Base-by-base conservation (phyloP, 306 rosid genomes). In the Cucurbita pepo region DNA sequence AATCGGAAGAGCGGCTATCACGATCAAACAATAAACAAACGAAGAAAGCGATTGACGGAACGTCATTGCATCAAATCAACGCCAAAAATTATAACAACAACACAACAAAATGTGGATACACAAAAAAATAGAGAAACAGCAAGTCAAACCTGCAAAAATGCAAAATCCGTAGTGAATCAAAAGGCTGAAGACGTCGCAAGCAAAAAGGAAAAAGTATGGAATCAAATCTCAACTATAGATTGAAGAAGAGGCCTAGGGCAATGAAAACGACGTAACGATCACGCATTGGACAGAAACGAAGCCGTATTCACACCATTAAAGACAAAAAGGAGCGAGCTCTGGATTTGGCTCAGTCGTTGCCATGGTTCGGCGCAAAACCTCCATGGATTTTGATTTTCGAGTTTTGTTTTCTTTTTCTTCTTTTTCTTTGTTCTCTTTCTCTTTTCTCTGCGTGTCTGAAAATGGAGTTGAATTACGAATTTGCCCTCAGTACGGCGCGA, bases 31-130 rank as follows among this genome's bases (percentile, higher is more conserved):
- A 30, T 18, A 76, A 51, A 56, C 18, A 25, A 48, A 60, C 34
- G 51, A 54, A 44, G 44, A 60, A 56, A 16, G 21, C 19, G 44
- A 73, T 43, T 36, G 19, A 40, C 21, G 53, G 59, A 50, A 75
- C 38, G 15, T 11, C 77, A 75, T 45, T 61, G 55, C 50, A 21
- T 75, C 77, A 41, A 58, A 58, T 51, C 55, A 37, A 55, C 19
- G 4, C 6, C 14, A 8, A 16, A 37, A 69, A 50, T 13, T 37
- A 41, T 9, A 58, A 30, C 8, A 43, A 56, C 4, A 3, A 18
- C 36, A 30, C 44, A 44, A 38, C 15, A 41, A 73, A 78, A 78
- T 82, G 85, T 64, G 10, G 77, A 48, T 58, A 48, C 52, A 37
- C 50, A 7, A 11, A 54, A 16, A 3, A 56, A 48, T 14, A 15